Evolutionary conservation across 1,284 basidiomycete genomes (phyloP).

Genomic region (Tetrapyrgos nigripes): DNA sequence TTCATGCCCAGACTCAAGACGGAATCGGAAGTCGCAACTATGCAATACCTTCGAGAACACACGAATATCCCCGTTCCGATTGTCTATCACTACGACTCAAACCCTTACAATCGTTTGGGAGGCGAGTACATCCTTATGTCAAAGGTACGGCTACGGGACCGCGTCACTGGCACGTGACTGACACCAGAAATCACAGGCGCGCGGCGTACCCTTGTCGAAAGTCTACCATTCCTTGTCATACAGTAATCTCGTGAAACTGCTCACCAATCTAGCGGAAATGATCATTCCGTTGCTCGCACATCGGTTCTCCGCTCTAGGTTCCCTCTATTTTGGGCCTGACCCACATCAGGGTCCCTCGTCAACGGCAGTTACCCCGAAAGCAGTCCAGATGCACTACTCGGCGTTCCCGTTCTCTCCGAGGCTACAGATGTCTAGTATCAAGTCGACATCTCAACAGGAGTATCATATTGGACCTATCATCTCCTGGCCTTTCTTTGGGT

Average conservation of each 20-base stretch:
- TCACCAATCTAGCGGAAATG: constrained; percentile 69
- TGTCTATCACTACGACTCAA: constrained; percentile 78
- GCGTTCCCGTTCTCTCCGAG: constrained; percentile 50
- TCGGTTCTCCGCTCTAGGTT: constrained; percentile 75
- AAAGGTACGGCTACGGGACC: constrained; percentile 54
- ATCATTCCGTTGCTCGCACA: constrained; percentile 77
- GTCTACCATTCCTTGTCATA: constrained; percentile 74
- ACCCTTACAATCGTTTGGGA: constrained; percentile 81
- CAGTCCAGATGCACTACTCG: constrained; percentile 40
- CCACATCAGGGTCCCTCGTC: constrained; percentile 35
- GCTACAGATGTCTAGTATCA: constrained; percentile 34
- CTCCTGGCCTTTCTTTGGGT: constrained; percentile 88
- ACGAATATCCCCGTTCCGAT: constrained; percentile 74
- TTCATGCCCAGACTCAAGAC: constrained; percentile 86
- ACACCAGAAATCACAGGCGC: constrained; percentile 52
- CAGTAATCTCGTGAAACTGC: constrained; percentile 62
- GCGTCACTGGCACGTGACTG: constrained; percentile 9
- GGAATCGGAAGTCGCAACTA: constrained; percentile 82
- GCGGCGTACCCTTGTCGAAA: constrained; percentile 68
- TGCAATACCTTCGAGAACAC: constrained; percentile 72
- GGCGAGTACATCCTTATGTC: constrained; percentile 87
- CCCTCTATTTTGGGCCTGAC: constrained; percentile 65
- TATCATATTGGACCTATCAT: constrained; percentile 79
- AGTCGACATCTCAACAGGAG: constrained; percentile 31
- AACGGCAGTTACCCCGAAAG: constrained; percentile 46